Evolutionary conservation across 192 early-diverging fungal species (phyloP), one percentile per base, ranked within the genome.

Genomic region (Coemansia sp.): DNA sequence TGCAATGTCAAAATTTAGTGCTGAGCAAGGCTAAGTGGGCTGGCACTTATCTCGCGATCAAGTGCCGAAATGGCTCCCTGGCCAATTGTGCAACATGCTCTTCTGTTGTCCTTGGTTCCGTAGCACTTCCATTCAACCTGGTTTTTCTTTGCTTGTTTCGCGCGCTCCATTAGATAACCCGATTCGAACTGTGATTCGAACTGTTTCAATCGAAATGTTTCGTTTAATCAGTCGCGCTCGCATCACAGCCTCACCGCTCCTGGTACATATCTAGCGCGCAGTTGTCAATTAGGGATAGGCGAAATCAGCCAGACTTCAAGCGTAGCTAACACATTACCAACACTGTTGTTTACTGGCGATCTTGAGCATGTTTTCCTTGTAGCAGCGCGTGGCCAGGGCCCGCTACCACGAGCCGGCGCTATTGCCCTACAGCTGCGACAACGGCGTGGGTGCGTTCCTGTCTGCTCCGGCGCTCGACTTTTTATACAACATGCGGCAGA

Each of bases 401-500:
- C 34, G 35, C 36, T 43, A 58, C 17, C 75, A 77, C 49, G 63
- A 71, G 52, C 59, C 25, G 3, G 56, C 75, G 21, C 27, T 56
- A 13, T 56, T 77, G 14, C 68, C 68, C 4, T 77, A 71, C 52
- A 33, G 35, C 11, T 15, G 51, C 18, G 56, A 63, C 19, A 52
- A 66, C 11, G 75, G 75, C 17, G 36, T 77, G 43, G 53, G 50
- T 22, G 64, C 75, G 23, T 71, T 77, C 15, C 34, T 77, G 53
- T 71, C 75, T 10, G 49, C 46, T 27, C 47, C 40, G 19, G 45
- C 75, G 39, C 38, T 77, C 21, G 75, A 77, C 25, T 70, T 77
- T 50, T 43, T 77, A 23, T 64, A 77, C 53, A 71, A 77, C 37
- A 54, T 53, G 60, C 75, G 75, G 21, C 65, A 78, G 41, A 32